Percentiles rank a stretch among this genome's conserved stretches.
phyloP scores from a whole-genome alignment of 2,329 filamentous ascomycete species.

The Talaromyces atroroseus region DNA sequence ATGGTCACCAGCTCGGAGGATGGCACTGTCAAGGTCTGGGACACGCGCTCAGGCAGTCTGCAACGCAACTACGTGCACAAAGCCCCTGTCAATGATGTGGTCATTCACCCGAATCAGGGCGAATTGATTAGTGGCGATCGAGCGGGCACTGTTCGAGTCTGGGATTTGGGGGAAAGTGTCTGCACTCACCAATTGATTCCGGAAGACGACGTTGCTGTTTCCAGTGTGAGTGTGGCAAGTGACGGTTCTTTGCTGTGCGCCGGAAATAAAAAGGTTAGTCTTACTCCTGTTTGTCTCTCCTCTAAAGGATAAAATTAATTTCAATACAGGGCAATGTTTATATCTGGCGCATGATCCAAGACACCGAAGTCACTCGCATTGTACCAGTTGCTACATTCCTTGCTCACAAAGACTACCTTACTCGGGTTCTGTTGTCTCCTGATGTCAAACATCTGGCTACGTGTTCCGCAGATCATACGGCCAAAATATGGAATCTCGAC shows the following conservation, averaged over 20 bases:
- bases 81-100: constrained; percentile 88
- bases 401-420: constrained; percentile 89
- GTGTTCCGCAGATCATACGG: constrained; percentile 88
- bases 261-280: constrained; percentile 73
- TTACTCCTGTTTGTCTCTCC: neutral
- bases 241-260: constrained; percentile 91
- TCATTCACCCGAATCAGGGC: constrained; percentile 98
- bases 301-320: neutral
- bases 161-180: constrained; percentile 95
- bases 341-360: constrained; percentile 89
- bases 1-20: constrained; percentile 98
- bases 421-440: constrained; percentile 81
- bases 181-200: constrained; percentile 95
- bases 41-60: constrained; percentile 76
- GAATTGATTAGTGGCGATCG: constrained; percentile 96
- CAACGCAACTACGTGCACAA: constrained; percentile 92
- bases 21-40: constrained; percentile 95
- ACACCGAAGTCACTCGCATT: constrained; percentile 73
- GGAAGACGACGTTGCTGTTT: constrained; percentile 88
- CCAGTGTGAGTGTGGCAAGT: constrained; percentile 91
- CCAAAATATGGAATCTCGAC: constrained; percentile 94
- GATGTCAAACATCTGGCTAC: constrained; percentile 93
- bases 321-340: constrained; percentile 80
- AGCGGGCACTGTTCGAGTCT: constrained; percentile 85
- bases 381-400: constrained; percentile 83